A percentile compares a stretch with the other conserved stretches of the same genome.
Conservation (phyloP, 345 rosid genomes). For the Kandelia obovata region DNA sequence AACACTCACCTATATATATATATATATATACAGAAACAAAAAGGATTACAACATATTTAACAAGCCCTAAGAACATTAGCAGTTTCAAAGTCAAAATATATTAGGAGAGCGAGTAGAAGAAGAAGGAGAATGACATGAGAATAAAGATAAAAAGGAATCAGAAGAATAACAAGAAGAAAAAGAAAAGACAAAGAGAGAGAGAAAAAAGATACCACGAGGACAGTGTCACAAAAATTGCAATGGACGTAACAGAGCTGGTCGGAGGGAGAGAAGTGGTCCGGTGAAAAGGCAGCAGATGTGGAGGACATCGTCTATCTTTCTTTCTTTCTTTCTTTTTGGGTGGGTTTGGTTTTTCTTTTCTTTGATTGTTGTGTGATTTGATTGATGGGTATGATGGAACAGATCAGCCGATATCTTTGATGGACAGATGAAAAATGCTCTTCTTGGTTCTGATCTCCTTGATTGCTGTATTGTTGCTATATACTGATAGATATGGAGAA, state of each 20-base stretch:
- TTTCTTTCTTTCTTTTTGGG: slow-evolving; percentile 8
- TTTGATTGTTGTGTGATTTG: slow-evolving; percentile 55
- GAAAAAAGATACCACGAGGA: slow-evolving; percentile 62
- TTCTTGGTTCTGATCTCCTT: slow-evolving; percentile 60
- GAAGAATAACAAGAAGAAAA: neutral
- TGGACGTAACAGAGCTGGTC: slow-evolving; percentile 98
- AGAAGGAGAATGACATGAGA: slow-evolving; percentile 2
- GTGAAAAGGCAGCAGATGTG: slow-evolving; percentile 67
- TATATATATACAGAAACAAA: neutral
- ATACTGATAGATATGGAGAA: neutral
- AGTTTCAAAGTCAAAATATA: no score
- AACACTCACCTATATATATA: slow-evolving; percentile 76
- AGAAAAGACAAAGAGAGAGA: neutral
- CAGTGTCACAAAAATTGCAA: slow-evolving; percentile 88
- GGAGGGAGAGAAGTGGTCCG: slow-evolving; percentile 87
- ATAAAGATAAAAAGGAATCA: neutral
- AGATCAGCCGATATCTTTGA: slow-evolving; percentile 51
- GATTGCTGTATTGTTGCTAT: slow-evolving; percentile 45
- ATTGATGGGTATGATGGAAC: slow-evolving; percentile 69
- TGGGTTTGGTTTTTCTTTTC: slow-evolving; percentile 21
- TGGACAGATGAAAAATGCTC: slow-evolving; percentile 38
- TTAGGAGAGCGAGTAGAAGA: neutral
- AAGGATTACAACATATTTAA: neutral
- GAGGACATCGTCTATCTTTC: slow-evolving; percentile 50
- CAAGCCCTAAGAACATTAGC: neutral